phyloP scores from a whole-genome alignment of 202 grass and related monocot genomes.

The Musa balbisiana region DNA sequence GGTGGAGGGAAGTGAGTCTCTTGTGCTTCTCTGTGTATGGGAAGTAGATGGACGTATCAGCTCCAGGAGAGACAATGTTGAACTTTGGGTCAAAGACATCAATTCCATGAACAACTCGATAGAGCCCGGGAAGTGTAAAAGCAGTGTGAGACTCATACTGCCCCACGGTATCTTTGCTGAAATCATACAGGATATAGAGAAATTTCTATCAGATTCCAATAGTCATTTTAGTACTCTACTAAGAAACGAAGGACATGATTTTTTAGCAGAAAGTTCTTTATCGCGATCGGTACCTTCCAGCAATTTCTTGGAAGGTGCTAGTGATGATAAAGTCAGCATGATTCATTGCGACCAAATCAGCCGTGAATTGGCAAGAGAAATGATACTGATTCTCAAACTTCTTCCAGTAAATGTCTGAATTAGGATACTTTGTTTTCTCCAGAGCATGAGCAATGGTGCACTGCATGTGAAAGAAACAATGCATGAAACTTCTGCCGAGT shows the following conservation, averaged over 20 bases:
- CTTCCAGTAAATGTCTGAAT: constrained; percentile 98
- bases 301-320: constrained; percentile 98
- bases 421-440: constrained; percentile 99
- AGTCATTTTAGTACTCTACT: neutral
- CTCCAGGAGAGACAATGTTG: constrained; percentile 96
- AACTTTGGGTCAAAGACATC: constrained; percentile 98
- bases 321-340: constrained; percentile 99
- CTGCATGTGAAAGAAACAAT: constrained; percentile 30
- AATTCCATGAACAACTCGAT: constrained; percentile 92
- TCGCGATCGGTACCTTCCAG: constrained; percentile 51
- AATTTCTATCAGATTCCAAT: neutral
- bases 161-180: constrained; percentile 94
- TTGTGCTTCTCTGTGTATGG: constrained; percentile 58
- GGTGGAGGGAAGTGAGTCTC: constrained; percentile 86
- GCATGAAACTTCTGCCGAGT: too few species aligned
- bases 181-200: constrained; percentile 12
- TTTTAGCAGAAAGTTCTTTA: too few species aligned
- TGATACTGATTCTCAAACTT: constrained; percentile 99
- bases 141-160: constrained; percentile 97
- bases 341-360: constrained; percentile 96
- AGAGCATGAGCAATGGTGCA: constrained; percentile 97
- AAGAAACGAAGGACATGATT: neutral
- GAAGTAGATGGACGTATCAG: constrained; percentile 97
- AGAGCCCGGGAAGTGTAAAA: constrained; percentile 90
- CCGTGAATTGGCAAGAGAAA: constrained; percentile 98